These are phyloP conservation scores for Botrytis pseudocinerea DNA, from an alignment of 2,329 filamentous ascomycete genomes.

Conservation along the genomic window DNA sequence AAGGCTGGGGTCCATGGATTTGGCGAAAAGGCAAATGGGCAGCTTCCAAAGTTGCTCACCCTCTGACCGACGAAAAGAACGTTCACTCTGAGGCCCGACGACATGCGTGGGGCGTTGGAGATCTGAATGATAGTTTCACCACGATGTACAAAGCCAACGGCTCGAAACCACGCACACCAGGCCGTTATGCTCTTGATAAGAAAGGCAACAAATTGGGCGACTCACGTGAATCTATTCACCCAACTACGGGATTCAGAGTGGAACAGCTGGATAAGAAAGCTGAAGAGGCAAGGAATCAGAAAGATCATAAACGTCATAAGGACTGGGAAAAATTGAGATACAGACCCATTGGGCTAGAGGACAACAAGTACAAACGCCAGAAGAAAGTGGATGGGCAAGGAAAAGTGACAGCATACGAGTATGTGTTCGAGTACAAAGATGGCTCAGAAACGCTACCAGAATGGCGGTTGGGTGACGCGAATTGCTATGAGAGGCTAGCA, in stretches of 20 bases:
- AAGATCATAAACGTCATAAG: not conserved
- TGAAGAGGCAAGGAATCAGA: not conserved
- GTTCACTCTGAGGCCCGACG: not conserved
- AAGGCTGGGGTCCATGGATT: not conserved
- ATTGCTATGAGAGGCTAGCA: not conserved
- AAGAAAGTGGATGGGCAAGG: not conserved
- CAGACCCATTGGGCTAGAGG: not conserved
- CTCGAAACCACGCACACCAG: slow-evolving; percentile 10
- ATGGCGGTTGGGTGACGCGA: not conserved
- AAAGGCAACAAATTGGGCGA: not conserved
- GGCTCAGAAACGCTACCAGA: not conserved
- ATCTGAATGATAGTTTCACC: not conserved
- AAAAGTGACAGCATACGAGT: not conserved
- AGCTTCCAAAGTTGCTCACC: slow-evolving; percentile 2
- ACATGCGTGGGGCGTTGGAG: not conserved
- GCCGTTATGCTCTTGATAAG: not conserved
- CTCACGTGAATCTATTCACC: slow-evolving; percentile 8
- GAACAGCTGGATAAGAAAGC: not conserved
- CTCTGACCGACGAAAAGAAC: not conserved
- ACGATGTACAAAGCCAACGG: not conserved
- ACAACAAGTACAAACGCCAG: not conserved
- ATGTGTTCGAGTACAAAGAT: not conserved
- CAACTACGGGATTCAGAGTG: not conserved
- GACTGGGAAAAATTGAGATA: not conserved
- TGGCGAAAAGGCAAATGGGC: slow-evolving; percentile 2